Base-by-base conservation (phyloP, 768 basidiomycete genomes). In the Stropharia rugosoannulata region DNA sequence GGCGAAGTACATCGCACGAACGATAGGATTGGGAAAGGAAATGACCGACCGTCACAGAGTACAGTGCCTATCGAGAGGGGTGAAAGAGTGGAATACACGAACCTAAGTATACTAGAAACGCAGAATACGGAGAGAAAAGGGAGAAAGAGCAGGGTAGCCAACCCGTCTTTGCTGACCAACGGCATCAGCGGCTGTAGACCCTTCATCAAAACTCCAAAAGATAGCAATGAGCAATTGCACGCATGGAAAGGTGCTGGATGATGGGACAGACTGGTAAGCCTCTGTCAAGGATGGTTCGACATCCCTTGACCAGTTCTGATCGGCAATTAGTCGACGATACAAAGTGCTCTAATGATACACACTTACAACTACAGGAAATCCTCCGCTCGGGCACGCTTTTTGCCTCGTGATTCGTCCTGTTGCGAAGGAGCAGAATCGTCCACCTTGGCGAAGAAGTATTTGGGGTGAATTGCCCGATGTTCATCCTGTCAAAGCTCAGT, bases 301-400 rank as follows among this genome's bases (percentile, higher is more conserved):
- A 41, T 41, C 29, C 49, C 49, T 49, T 56, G 22, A 39, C 42
- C 37, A 35, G 25, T 32, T 27, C 38, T 18, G 43, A 35, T 5
- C 15, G 16, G 18, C 15, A 45, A 19, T 39, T 32, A 29, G 32
- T 25, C 37, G 38, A 35, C 38, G 11, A 35, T 1, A 12, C 15
- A 27, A 9, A 35, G 12, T 13, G 19, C 11, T 16, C 15, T 4
- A 46, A 9, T 10, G 36, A 48, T 15, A 36, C 52, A 13, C 39
- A 60, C 51, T 19, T 29, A 12, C 29, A n/a, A 49, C 35, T 58
- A 92, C 63, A 93, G 72, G 70, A 90, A 91, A 70, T 94, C 93
- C 70, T 93, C 91, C 32, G 93, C 93, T 61, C 90, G 78, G 45
- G 91, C 89, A 45, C 93, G 77, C 71, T 94, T 94, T 76, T 86